These are phyloP conservation scores for Penicillium sp. DNA, from an alignment of 2,329 filamentous ascomycete species.

Conservation along the genomic window DNA sequence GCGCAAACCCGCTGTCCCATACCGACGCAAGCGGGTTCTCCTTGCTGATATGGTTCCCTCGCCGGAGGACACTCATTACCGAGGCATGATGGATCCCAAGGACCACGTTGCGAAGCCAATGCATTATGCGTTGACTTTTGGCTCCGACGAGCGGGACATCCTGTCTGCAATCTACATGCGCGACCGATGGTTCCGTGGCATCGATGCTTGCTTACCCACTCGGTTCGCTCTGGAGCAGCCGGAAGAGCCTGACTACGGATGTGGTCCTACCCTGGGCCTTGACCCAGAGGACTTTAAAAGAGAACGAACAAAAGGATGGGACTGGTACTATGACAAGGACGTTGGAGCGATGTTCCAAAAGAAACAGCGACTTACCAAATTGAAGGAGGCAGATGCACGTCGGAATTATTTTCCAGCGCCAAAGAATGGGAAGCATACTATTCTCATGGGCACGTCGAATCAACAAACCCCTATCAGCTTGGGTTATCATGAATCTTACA, in stretches of 20 bases:
- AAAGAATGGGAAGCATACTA: slow-evolving; percentile 32
- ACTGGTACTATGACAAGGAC: slow-evolving; percentile 49
- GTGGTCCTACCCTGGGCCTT: slow-evolving; percentile 42
- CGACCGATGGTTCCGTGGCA: slow-evolving; percentile 45
- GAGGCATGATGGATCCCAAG: slow-evolving; percentile 35
- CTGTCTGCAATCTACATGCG: slow-evolving; percentile 45
- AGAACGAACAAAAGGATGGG: slow-evolving; percentile 47
- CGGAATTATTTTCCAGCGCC: slow-evolving; percentile 41
- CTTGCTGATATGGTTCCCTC: slow-evolving; percentile 7
- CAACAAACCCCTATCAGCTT: slow-evolving; percentile 44
- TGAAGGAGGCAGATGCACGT: slow-evolving; percentile 37
- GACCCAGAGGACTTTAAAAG: slow-evolving; percentile 37
- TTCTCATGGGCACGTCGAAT: slow-evolving; percentile 50
- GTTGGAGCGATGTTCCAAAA: slow-evolving; percentile 40
- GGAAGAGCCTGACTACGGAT: slow-evolving; percentile 35
- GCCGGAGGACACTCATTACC: slow-evolving; percentile 30
- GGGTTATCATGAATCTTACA: slow-evolving; percentile 38
- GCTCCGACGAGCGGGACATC: slow-evolving; percentile 48
- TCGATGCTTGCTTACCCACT: slow-evolving; percentile 50
- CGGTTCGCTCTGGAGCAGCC: slow-evolving; percentile 34
- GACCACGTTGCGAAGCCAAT: slow-evolving; percentile 40
- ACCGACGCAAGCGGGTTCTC: slow-evolving; percentile 14
- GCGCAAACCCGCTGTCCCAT: slow-evolving; percentile 3
- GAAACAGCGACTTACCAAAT: slow-evolving; percentile 36
- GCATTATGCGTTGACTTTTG: slow-evolving; percentile 49